Evolutionary conservation across 2,329 filamentous ascomycete species (phyloP).

Genomic region (Diaporthe capsici): DNA sequence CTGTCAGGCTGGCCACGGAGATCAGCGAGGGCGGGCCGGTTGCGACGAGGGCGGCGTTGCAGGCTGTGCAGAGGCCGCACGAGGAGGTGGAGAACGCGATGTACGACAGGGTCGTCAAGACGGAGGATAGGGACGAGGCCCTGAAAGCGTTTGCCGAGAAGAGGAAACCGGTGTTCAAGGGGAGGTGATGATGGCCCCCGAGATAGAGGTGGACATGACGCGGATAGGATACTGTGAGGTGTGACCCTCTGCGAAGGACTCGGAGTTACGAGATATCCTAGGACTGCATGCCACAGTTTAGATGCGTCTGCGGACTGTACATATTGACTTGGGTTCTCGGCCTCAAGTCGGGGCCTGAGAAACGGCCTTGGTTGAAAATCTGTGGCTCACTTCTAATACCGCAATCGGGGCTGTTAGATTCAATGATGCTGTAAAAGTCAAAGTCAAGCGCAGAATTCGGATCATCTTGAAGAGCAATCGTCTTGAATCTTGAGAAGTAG

Average conservation of each 20-base stretch:
- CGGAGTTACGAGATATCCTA: background rate
- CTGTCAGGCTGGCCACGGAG: slow-evolving; percentile 82
- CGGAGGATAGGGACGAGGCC: slow-evolving; percentile 90
- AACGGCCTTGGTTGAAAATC: background rate
- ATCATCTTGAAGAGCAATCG: background rate
- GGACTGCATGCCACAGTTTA: background rate
- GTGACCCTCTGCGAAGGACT: background rate
- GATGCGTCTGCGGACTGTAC: background rate
- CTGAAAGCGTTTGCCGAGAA: slow-evolving; percentile 83
- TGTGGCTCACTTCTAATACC: background rate
- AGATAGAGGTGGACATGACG: too few species aligned
- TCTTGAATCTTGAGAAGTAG: too few species aligned
- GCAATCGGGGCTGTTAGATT: background rate
- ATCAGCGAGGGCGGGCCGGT: slow-evolving; percentile 89
- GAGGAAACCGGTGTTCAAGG: slow-evolving; percentile 71
- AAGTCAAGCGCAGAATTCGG: background rate
- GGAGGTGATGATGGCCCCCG: slow-evolving; percentile 49
- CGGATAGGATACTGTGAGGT: too few species aligned
- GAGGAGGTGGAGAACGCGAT: slow-evolving; percentile 89
- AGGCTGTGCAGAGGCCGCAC: slow-evolving; percentile 80
- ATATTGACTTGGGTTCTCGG: background rate
- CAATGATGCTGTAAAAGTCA: too few species aligned
- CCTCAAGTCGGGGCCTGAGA: background rate
- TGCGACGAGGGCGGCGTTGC: slow-evolving; percentile 82
- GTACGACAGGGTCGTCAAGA: slow-evolving; percentile 86